Evolutionary conservation across 1,284 basidiomycete species (phyloP).

Genomic region (Ceratobasidium sp.): DNA sequence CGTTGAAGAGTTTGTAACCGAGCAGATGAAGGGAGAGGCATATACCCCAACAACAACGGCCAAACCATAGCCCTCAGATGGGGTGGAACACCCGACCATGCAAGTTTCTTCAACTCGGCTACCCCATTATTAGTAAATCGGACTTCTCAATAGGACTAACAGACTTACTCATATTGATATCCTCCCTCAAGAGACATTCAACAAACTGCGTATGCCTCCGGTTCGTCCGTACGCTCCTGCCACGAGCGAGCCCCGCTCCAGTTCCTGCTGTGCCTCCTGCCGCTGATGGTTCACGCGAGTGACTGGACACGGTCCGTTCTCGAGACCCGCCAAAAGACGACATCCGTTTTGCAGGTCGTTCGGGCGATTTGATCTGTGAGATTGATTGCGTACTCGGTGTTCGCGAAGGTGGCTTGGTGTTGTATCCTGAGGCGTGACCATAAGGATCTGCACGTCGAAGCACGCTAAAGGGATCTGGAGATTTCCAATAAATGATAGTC

Average conservation of each 20-base stretch:
- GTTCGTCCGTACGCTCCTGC: conserved; percentile 76
- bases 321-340: neutral
- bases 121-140: conserved; percentile 22
- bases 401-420: conserved; percentile 36
- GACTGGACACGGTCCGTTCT: neutral
- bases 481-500: neutral
- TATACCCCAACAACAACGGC: conserved; percentile 93
- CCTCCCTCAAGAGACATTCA: conserved; percentile 69
- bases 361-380: conserved; percentile 38
- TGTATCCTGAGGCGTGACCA: conserved; percentile 24
- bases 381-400: conserved; percentile 39
- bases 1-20: conserved; percentile 79
- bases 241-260: conserved; percentile 49
- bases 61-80: conserved; percentile 92
- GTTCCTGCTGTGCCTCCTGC: too few relatives aligned
- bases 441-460: neutral
- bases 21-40: conserved; percentile 83
- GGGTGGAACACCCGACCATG: conserved; percentile 94
- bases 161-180: conserved; percentile 75
- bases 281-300: neutral
- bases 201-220: conserved; percentile 70
- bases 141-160: neutral
- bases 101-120: conserved; percentile 86
- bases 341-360: conserved; percentile 3
- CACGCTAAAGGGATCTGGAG: neutral